A percentile compares a stretch with the other conserved stretches of the same genome.
Evolutionary conservation across 306 rosid genomes (phyloP).

Genomic region (Urtica urens): DNA sequence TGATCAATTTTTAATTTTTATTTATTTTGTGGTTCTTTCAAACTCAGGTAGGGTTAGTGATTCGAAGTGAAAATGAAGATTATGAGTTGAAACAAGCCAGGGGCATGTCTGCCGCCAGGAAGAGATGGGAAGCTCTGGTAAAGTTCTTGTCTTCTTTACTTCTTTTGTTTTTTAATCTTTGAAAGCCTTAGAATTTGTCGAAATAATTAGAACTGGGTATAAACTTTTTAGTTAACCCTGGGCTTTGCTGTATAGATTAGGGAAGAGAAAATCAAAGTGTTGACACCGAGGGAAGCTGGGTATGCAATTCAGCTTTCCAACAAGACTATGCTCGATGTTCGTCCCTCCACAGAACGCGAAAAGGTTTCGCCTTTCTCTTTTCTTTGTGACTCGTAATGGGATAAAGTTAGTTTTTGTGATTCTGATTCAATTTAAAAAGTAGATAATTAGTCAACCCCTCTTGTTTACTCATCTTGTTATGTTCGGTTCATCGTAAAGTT

Average conservation of each 20-base stretch:
- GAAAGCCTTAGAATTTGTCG: background rate
- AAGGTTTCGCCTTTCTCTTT: conserved; percentile 41
- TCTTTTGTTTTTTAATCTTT: background rate
- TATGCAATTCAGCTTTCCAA: conserved; percentile 85
- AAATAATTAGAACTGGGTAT: background rate
- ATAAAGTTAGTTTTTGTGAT: no score
- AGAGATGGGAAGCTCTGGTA: conserved; percentile 97
- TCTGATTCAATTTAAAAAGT: no score
- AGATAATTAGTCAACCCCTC: no score
- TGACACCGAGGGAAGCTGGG: conserved; percentile 85
- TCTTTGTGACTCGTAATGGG: no score
- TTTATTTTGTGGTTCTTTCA: background rate
- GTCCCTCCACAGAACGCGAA: conserved; percentile 68
- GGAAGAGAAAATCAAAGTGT: conserved; percentile 70
- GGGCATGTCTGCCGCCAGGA: conserved; percentile 89
- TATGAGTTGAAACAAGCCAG: conserved; percentile 79
- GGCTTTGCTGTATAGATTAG: conserved; percentile 38
- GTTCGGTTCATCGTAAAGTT: no score
- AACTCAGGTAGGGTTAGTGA: conserved; percentile 24
- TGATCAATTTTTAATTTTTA: background rate
- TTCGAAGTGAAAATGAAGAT: conserved; percentile 53
- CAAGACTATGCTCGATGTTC: conserved; percentile 86
- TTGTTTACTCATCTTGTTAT: no score
- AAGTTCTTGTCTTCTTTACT: conserved; percentile 17
- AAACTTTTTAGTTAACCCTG: conserved; percentile 4